These are phyloP conservation scores for Penicillium psychrosexuale DNA, from an alignment of 2,329 filamentous ascomycete species.

Conservation along the genomic window DNA sequence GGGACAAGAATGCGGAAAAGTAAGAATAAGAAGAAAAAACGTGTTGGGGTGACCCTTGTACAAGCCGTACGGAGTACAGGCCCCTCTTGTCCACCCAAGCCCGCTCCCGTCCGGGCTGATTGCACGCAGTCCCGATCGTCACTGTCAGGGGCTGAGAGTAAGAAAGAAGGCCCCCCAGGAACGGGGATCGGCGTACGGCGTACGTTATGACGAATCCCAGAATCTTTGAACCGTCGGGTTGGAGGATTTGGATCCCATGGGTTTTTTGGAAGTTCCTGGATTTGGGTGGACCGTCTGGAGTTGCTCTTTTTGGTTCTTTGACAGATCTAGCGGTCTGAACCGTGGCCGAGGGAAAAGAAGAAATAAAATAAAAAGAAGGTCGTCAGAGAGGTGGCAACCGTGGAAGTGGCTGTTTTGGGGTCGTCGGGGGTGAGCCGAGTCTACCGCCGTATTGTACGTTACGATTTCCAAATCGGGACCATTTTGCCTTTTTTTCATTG, in stretches of 20 bases:
- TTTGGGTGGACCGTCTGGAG: background rate
- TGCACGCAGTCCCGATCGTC: constrained; percentile 18
- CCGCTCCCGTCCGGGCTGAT: background rate
- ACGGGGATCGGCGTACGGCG: background rate
- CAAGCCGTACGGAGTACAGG: background rate
- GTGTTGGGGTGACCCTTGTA: background rate
- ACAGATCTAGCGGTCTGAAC: constrained; percentile 3
- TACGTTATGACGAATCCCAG: constrained; percentile 3
- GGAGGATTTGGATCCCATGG: background rate
- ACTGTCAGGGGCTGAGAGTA: constrained; percentile 14
- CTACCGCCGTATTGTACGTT: constrained; percentile 3
- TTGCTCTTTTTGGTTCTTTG: background rate
- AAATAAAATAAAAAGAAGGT: background rate
- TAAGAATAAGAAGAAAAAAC: background rate
- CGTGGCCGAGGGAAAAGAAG: background rate
- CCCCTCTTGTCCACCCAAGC: background rate
- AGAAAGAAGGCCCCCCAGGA: background rate
- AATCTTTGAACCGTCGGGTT: background rate
- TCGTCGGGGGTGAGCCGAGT: constrained; percentile 6
- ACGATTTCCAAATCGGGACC: background rate
- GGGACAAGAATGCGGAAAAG: constrained; percentile 1
- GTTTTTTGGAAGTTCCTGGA: background rate
- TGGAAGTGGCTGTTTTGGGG: constrained; percentile 3
- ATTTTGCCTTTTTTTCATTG: background rate
- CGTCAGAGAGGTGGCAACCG: background rate